Base-by-base conservation (phyloP, 345 rosid genomes). In the Eucalyptus pumila region DNA sequence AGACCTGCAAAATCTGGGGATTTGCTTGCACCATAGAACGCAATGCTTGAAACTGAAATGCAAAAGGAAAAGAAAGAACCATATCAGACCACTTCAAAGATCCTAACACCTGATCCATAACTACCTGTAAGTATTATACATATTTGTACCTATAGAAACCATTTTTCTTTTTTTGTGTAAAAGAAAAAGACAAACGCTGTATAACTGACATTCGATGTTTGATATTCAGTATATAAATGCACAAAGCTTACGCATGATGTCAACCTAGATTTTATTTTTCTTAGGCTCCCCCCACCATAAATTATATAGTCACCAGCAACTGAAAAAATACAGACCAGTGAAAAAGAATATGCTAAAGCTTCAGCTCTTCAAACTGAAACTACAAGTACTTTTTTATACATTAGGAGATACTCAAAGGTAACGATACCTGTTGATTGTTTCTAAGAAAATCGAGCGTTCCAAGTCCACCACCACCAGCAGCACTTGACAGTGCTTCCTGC, bases 1-100 rank as follows among this genome's bases (percentile, higher is more conserved):
- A 44, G 86, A 96, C 99, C 98, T 97, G 99, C 85, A 97, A 93
- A 92, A 98, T 98, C 91, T 96, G 99, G 40, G 99, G 99, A 93
- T 98, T 98, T 89, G 97, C 93, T 91, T 97, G 99, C 87, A 98
- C 99, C 99, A 97, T 96, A 88, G 97, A 92, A 10, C 99, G 98
- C 94, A 98, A 91, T 60, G 97, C 94, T 94, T 96, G 98, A 92
- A 98, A 98, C 99, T 97, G 88, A 72, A 90, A 89, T 65, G 90
- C 67, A 87, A 87, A 69, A 34, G 58, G 54, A 80, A 37, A 21
- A 48, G 58, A 34, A 47, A 80, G 21, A 24, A 48, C 89, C 62
- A 85, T 24, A 3, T 9, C 27, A 87, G 72, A 88, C 32, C 65
- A 52, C 45, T 37, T 81, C 50, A 56, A 88, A 62, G 50, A 48